phyloP scores from a whole-genome alignment of 805 yeast species.

The Zygosaccharomyces rouxii region DNA sequence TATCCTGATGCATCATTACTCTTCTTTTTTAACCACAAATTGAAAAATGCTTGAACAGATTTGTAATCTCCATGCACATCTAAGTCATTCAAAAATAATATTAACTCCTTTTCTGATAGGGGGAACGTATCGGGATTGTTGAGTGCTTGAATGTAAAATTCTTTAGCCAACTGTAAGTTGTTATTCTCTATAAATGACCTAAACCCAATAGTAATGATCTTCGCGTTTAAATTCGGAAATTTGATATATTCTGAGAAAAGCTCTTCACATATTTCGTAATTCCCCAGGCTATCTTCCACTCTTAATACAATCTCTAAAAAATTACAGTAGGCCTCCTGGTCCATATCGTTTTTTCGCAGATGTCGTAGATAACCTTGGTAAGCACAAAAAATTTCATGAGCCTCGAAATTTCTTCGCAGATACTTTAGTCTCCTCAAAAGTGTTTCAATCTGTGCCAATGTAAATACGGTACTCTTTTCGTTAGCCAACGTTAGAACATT shows the following conservation, averaged over 20 bases:
- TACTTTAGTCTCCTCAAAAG: slow-evolving; percentile 15
- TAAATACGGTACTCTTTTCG: slow-evolving; percentile 14
- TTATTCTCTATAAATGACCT: slow-evolving; percentile 27
- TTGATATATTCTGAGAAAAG: slow-evolving; percentile 31
- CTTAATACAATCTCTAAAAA: slow-evolving; percentile 19
- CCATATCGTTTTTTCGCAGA: slow-evolving; percentile 4
- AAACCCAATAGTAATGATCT: slow-evolving; percentile 24
- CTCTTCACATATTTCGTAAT: slow-evolving; percentile 24
- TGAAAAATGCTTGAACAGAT: slow-evolving; percentile 21
- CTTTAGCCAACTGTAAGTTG: slow-evolving; percentile 29
- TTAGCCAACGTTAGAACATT: slow-evolving; percentile 10
- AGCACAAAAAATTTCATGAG: slow-evolving; percentile 20
- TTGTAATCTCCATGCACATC: slow-evolving; percentile 17
- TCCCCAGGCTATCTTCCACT: slow-evolving; percentile 19
- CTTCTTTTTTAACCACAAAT: slow-evolving; percentile 23
- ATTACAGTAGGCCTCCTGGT: slow-evolving; percentile 4
- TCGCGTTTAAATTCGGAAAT: slow-evolving; percentile 19
- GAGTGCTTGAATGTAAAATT: slow-evolving; percentile 30
- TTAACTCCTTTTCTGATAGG: slow-evolving; percentile 18
- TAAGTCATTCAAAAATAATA: slow-evolving; percentile 19
- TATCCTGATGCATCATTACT: background rate
- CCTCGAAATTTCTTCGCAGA: slow-evolving; percentile 17
- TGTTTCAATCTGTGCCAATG: slow-evolving; percentile 15
- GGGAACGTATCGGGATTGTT: slow-evolving; percentile 31
- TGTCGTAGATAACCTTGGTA: slow-evolving; percentile 10